A percentile compares a stretch with the other conserved stretches of the same genome.
phyloP scores from a whole-genome alignment of 2,329 filamentous ascomycete genomes.

The Xylariaceae sp. region DNA sequence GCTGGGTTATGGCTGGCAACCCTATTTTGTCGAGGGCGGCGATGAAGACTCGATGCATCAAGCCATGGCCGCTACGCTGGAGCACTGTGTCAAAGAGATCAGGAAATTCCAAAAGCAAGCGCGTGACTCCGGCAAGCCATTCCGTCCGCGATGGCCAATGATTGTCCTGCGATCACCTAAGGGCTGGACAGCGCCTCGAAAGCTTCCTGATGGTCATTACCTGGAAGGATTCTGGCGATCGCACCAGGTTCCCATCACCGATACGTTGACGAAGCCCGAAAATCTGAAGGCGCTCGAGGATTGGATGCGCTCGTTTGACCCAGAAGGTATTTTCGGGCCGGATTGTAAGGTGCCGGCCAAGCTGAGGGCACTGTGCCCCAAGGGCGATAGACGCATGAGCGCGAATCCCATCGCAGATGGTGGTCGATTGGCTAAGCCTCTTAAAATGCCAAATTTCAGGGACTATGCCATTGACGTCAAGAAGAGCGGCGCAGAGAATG shows the following conservation, averaged over 20 bases:
- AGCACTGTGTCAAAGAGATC: conserved; percentile 67
- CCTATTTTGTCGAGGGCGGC: conserved; percentile 74
- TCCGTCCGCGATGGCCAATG: conserved; percentile 73
- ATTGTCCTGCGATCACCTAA: conserved; percentile 72
- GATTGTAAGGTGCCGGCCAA: conserved; percentile 59
- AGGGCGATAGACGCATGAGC: conserved; percentile 64
- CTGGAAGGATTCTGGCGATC: conserved; percentile 74
- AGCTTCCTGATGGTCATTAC: conserved; percentile 59
- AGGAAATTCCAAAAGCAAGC: conserved; percentile 64
- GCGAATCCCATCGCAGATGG: conserved; percentile 73
- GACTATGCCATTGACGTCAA: conserved; percentile 60
- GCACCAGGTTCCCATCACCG: conserved; percentile 72
- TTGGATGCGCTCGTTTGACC: conserved; percentile 74
- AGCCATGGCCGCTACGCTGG: conserved; percentile 72
- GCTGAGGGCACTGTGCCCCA: conserved; percentile 59
- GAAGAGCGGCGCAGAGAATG: conserved; percentile 51
- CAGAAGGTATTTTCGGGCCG: conserved; percentile 63
- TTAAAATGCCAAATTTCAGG: conserved; percentile 65
- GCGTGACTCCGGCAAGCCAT: conserved; percentile 62
- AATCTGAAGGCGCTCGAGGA: conserved; percentile 64
- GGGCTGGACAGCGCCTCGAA: conserved; percentile 72
- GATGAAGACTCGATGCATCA: conserved; percentile 73
- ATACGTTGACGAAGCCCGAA: conserved; percentile 58
- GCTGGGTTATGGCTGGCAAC: conserved; percentile 70
- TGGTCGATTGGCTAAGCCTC: conserved; percentile 59